Evolutionary conservation across 805 yeast species (phyloP).

Genomic region (Helenozyma rhizophorensis): DNA sequence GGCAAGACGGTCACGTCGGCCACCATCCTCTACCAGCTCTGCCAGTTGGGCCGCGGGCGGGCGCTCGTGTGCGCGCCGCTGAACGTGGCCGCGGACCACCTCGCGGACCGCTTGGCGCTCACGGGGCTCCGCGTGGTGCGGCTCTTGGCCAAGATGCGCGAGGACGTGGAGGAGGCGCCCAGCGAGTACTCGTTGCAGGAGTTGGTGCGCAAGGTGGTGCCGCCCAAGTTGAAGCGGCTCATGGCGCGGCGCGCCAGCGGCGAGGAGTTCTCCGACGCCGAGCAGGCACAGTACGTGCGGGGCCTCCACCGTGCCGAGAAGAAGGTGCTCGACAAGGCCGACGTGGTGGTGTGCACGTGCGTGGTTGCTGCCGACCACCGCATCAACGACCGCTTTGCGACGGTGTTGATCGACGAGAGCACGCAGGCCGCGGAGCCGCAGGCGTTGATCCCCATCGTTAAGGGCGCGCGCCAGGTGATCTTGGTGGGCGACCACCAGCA

Average conservation of each 20-base stretch:
- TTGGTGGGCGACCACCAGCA: constrained; percentile 96
- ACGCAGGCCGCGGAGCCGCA: constrained; percentile 96
- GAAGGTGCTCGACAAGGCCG: constrained; percentile 49
- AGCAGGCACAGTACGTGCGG: constrained; percentile 3
- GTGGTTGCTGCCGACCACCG: constrained; percentile 85
- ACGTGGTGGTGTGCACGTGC: constrained; percentile 87
- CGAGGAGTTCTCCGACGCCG: constrained; percentile 7
- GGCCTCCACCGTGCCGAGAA: constrained; percentile 39
- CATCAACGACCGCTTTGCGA: constrained; percentile 56
- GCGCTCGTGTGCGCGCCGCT: constrained; percentile 93
- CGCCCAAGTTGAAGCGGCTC: constrained; percentile 48
- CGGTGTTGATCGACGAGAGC: constrained; percentile 86
- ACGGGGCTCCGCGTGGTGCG: constrained; percentile 77
- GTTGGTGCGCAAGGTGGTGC: constrained; percentile 43
- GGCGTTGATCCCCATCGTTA: constrained; percentile 80
- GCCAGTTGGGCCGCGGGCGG: constrained; percentile 55
- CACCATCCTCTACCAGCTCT: constrained; percentile 74
- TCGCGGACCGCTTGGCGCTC: constrained; percentile 66
- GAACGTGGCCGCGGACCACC: constrained; percentile 90
- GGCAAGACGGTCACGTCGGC: constrained; percentile 95
- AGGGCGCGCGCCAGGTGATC: constrained; percentile 85
- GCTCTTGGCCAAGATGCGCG: constrained; percentile 70
- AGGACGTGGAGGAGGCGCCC: constrained; percentile 55
- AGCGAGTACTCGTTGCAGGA: constrained; percentile 6
- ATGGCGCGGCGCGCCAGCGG: constrained; percentile 5